Evolutionary conservation across 768 basidiomycete species (phyloP).

Genomic region (Macrolepiota fuliginosa): DNA sequence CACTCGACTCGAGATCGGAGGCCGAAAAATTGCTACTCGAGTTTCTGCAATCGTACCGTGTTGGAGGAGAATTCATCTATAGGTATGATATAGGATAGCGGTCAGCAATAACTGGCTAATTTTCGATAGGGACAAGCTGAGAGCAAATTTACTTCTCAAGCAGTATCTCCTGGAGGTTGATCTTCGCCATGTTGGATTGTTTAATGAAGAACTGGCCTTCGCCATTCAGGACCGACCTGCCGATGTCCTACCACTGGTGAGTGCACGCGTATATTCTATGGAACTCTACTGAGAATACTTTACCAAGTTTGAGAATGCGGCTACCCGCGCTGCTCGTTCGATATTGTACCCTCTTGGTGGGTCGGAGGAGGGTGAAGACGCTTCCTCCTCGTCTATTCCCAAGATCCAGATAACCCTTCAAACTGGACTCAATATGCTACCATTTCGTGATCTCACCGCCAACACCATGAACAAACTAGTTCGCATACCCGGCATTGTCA

Average conservation of each 20-base stretch:
- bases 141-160: constrained; percentile 86
- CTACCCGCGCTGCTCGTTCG: constrained; percentile 77
- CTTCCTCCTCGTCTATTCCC: constrained; percentile 41
- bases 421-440: constrained; percentile 90
- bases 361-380: constrained; percentile 38
- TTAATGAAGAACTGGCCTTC: constrained; percentile 93
- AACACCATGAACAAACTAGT: constrained; percentile 95
- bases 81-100: constrained; percentile 46
- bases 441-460: constrained; percentile 92
- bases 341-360: constrained; percentile 81
- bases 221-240: constrained; percentile 86
- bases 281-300: not conserved
- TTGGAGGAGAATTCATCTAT: constrained; percentile 91
- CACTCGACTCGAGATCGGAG: constrained; percentile 75
- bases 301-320: constrained; percentile 85
- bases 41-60: constrained; percentile 84
- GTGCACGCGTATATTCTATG: constrained; percentile 21
- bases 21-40: constrained; percentile 79
- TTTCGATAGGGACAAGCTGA: constrained; percentile 70
- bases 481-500: constrained; percentile 96
- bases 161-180: constrained; percentile 87
- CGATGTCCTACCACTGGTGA: constrained; percentile 83
- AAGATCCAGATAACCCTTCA: constrained; percentile 85
- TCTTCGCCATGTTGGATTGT: constrained; percentile 72
- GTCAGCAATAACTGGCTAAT: constrained; percentile 11